Base-by-base conservation (phyloP, 2,329 filamentous ascomycete genomes). In the Cladophialophora exuberans region DNA sequence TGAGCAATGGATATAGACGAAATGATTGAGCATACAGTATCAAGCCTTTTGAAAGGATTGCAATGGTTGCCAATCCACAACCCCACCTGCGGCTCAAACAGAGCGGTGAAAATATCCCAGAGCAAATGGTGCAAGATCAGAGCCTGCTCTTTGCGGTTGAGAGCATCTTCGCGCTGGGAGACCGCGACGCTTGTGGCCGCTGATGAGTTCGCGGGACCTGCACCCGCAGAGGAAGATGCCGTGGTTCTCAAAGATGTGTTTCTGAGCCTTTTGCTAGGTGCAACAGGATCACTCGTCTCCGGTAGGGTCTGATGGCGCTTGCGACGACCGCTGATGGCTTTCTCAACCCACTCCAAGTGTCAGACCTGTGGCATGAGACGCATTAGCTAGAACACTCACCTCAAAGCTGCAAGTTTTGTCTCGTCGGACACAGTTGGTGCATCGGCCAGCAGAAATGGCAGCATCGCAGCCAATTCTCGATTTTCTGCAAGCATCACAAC, bases 391-490 rank as follows among this genome's bases (percentile, higher is more conserved):
- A 35, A 25, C 11, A 36, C 45, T 9, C 17, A 44, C 48, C 17
- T 52, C 10, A n/a, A 26, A 52, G 33, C 33, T 54, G 52, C 52
- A 54, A 20, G 30, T 10, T 17, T 31, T 54, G 3, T n/a, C 22
- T 28, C 44, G 43, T 4, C 52, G 52, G 4, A 23, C n/a, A 33
- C 52, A 54, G 22, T 54, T 54, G 5, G 44, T 26, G 17, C 52
- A 54, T 10, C 35, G 25, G 5, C 43, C 42, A 4, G 26, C 31
- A 15, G 20, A 33, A n/a, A 20, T 15, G 44, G 18, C 33, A 11
- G 52, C 52, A 42, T 54, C 44, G 26, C 52, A 54, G 15, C 52
- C 30, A 41, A 54, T 39, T 33, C 52, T 43, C 22, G 52, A 48
- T 22, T 31, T 36, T 48, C 44, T 46, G 26, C 52, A 54, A 7